These are phyloP conservation scores for Rhodotorula paludigena DNA, from an alignment of 768 basidiomycete species.

Conservation along the genomic window DNA sequence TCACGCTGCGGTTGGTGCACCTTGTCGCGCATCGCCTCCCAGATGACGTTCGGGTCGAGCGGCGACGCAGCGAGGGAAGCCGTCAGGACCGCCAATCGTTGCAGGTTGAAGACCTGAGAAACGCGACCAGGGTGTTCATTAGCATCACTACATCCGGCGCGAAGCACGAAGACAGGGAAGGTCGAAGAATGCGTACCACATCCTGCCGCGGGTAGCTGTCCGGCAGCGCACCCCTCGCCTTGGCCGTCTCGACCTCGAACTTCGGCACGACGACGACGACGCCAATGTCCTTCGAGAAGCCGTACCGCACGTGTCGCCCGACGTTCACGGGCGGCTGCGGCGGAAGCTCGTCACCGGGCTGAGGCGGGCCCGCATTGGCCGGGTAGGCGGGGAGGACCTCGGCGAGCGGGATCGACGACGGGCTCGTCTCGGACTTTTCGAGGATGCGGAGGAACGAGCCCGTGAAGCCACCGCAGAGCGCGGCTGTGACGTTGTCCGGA, in stretches of 20 bases:
- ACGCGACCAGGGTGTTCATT: too few species aligned
- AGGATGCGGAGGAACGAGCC: conserved; percentile 92
- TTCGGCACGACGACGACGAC: conserved; percentile 90
- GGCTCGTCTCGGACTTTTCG: conserved; percentile 69
- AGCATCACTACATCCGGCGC: background rate
- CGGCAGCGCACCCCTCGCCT: conserved; percentile 84
- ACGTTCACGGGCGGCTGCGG: conserved; percentile 83
- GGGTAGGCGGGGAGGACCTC: conserved; percentile 97
- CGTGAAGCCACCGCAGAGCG: conserved; percentile 92
- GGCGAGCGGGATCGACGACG: conserved; percentile 83
- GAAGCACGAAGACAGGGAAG: background rate
- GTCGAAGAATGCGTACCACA: conserved; percentile 57
- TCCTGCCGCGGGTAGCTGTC: conserved; percentile 78
- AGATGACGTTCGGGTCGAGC: conserved; percentile 92
- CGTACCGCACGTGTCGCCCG: conserved; percentile 86
- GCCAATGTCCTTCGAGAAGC: conserved; percentile 75
- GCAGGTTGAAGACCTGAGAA: conserved; percentile 98
- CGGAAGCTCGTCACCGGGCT: conserved; percentile 53
- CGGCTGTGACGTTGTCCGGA: conserved; percentile 98
- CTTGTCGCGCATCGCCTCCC: conserved; percentile 98
- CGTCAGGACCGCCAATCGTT: conserved; percentile 90
- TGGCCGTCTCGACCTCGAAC: conserved; percentile 95
- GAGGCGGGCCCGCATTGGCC: conserved; percentile 61
- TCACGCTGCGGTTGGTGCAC: conserved; percentile 96
- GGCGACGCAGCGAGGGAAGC: conserved; percentile 85